Conservation (phyloP, 768 basidiomycete species). For the Mycena latifolia region DNA sequence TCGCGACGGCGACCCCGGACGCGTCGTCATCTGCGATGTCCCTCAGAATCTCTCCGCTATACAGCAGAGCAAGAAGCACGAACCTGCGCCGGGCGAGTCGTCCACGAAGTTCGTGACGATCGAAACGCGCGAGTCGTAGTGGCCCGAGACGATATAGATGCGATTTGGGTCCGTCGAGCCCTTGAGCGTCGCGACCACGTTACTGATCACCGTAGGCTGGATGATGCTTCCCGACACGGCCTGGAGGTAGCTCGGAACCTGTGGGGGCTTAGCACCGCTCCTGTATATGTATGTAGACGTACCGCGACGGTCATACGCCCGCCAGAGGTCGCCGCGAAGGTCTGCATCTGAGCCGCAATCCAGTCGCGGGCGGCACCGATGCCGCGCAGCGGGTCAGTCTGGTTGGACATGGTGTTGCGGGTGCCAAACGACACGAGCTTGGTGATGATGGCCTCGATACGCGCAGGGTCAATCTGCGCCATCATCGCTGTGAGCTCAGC, state of each 20-base stretch:
- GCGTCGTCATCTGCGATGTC: slow-evolving; percentile 58
- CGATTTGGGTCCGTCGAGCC: slow-evolving; percentile 63
- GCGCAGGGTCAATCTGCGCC: slow-evolving; percentile 56
- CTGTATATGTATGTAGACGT: not conserved
- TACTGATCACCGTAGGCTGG: slow-evolving; percentile 60
- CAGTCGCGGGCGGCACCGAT: slow-evolving; percentile 70
- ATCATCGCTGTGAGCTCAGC: slow-evolving; percentile 60
- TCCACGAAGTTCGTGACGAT: slow-evolving; percentile 52
- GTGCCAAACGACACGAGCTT: slow-evolving; percentile 70
- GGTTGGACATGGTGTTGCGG: slow-evolving; percentile 63
- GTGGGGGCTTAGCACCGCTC: not conserved
- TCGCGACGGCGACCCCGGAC: slow-evolving; percentile 66
- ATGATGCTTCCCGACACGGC: slow-evolving; percentile 50
- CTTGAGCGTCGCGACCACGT: slow-evolving; percentile 63
- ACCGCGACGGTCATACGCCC: slow-evolving; percentile 57
- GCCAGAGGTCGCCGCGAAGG: slow-evolving; percentile 51
- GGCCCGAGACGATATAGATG: slow-evolving; percentile 65
- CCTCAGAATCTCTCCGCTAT: not conserved
- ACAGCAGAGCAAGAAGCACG: not conserved
- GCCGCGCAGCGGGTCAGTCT: slow-evolving; percentile 64
- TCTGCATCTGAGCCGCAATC: slow-evolving; percentile 61
- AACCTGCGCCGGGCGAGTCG: slow-evolving; percentile 61
- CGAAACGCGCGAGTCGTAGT: slow-evolving; percentile 65
- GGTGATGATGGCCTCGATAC: slow-evolving; percentile 59
- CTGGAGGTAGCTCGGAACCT: slow-evolving; percentile 60